Evolutionary conservation across 306 rosid genomes (phyloP), one percentile per base, ranked within the genome.

Genomic region (Spatholobus suberectus): DNA sequence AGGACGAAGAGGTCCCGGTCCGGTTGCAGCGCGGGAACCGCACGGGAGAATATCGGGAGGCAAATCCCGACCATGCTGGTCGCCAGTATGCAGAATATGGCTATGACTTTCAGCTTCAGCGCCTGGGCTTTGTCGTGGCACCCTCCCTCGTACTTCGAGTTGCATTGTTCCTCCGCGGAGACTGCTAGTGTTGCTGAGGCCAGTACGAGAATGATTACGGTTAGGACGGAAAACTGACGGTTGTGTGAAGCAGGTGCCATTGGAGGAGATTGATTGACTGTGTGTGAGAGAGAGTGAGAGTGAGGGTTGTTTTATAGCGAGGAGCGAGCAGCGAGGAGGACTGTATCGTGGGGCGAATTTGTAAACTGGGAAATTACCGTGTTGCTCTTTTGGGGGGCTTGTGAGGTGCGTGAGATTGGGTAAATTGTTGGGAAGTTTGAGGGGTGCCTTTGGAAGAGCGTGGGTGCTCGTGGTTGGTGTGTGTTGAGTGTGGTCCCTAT

Each of bases 21-120:
- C 0, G 94, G 98, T 0, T 46, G 55, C 0, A 94, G 73, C 0
- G 90, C 89, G 0, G 90, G 85, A 3, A 94, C 44, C 3, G 70
- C 32, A 1, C 84, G 83, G 0, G 94, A 78, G 65, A 87, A 84
- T 1, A 90, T 13, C 0, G 93, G 97, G 0, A 90, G 73, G 8
- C 83, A 68, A 1, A 90, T 81, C 0, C 95, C 95, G 0, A 90
- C 14, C 89, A 87, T 72, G 84, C 97, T 92, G 0, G 87, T 54
- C 0, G 38, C 2, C 14, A 92, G 26, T 54, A 94, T 89, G 26
- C 81, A 37, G 7, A 17, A 74, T 10, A 92, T 88, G 27, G 95
- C 97, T 3, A 90, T 83, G 14, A 90, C 5, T 72, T 91, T 91
- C 3, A 90, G 29, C 38, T 75, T 89, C 34, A 91, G 12, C 0